Conservation (phyloP, 192 early-diverging fungal genomes). For the Haplosporangium gracile region DNA sequence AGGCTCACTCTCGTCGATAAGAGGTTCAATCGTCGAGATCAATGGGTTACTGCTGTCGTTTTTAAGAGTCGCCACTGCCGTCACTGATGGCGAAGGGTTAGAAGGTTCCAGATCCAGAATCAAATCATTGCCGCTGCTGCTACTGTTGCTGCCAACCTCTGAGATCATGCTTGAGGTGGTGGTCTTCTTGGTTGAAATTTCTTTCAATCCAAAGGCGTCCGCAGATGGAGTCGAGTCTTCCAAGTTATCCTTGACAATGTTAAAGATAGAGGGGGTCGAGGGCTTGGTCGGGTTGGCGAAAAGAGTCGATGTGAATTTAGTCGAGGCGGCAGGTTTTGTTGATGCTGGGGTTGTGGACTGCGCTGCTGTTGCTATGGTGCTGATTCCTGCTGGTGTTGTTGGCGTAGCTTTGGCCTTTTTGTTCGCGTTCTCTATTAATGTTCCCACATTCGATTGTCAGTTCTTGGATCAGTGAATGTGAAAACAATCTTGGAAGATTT, state of each 20-base stretch:
- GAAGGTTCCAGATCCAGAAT: slow-evolving; percentile 13
- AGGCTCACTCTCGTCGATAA: slow-evolving; percentile 42
- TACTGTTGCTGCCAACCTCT: neutral
- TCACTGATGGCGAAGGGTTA: neutral
- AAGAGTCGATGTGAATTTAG: slow-evolving; percentile 15
- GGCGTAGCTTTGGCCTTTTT: slow-evolving; percentile 2
- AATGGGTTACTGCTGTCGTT: neutral
- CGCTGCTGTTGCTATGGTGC: neutral
- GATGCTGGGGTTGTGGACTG: neutral
- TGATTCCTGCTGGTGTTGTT: neutral
- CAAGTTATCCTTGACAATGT: slow-evolving; percentile 37
- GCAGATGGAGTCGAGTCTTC: slow-evolving; percentile 4
- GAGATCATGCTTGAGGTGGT: slow-evolving; percentile 3
- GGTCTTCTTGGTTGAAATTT: slow-evolving; percentile 31
- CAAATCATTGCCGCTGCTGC: neutral
- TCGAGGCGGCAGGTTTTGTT: neutral
- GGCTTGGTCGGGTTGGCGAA: slow-evolving; percentile 11
- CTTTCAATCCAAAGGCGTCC: slow-evolving; percentile 26
- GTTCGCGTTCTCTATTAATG: neutral
- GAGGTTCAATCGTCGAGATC: slow-evolving; percentile 11
- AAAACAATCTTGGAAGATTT: neutral
- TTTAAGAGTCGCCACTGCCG: neutral
- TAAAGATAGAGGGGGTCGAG: slow-evolving; percentile 58
- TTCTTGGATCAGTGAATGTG: neutral
- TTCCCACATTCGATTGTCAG: neutral